Percentiles rank a stretch among this genome's conserved stretches.
These are phyloP conservation scores for Diaporthe velutina DNA, from an alignment of 2,329 filamentous ascomycete genomes.

Conservation along the genomic window DNA sequence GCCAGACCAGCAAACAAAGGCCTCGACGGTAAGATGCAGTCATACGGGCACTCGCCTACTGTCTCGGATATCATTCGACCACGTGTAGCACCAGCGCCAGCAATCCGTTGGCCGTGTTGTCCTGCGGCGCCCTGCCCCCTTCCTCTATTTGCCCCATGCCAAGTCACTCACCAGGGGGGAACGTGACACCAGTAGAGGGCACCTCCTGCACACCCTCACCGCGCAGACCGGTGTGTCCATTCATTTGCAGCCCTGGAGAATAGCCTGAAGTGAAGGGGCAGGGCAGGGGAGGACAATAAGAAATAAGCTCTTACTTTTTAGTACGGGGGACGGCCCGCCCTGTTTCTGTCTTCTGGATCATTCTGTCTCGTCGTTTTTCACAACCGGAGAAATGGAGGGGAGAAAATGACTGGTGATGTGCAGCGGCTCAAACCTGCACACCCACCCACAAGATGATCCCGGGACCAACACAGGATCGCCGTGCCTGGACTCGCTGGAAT, in stretches of 20 bases:
- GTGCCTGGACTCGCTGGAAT: background rate
- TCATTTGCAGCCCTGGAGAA: constrained; percentile 17
- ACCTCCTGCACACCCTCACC: constrained; percentile 24
- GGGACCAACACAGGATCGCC: background rate
- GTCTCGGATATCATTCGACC: constrained; percentile 28
- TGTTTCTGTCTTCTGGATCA: background rate
- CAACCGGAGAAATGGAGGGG: background rate
- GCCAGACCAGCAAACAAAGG: background rate
- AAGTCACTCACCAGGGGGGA: constrained; percentile 1
- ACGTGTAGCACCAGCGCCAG: constrained; percentile 18
- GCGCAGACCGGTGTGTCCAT: constrained; percentile 7
- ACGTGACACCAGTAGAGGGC: constrained; percentile 30
- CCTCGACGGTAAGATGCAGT: constrained; percentile 13
- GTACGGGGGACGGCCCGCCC: constrained; percentile 28
- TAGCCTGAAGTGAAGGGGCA: constrained; percentile 10
- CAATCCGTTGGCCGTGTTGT: background rate
- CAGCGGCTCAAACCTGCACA: background rate
- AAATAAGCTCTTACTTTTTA: constrained; percentile 8
- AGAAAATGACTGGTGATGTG: background rate
- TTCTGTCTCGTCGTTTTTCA: background rate
- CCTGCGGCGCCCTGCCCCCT: background rate
- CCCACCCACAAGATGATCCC: background rate
- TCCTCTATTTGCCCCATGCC: background rate
- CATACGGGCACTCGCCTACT: background rate
- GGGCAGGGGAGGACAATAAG: background rate